Conservation (phyloP, 257 asterid genomes). For the Thymus mandschuricus region DNA sequence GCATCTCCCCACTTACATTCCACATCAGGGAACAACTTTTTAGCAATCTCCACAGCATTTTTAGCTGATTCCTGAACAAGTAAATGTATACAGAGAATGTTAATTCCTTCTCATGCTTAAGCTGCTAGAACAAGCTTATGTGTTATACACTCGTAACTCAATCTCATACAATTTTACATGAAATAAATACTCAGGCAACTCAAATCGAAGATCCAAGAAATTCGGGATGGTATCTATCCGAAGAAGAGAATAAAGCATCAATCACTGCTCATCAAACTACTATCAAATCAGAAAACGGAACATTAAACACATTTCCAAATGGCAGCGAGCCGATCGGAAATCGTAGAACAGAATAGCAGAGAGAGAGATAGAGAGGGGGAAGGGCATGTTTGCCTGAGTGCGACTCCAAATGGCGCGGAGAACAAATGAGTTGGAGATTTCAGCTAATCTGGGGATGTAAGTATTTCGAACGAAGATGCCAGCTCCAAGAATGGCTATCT, state of each 20-base stretch:
- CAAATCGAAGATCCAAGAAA: slow-evolving; percentile 1
- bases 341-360: slow-evolving; percentile 4
- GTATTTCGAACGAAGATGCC: slow-evolving; percentile 77
- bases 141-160: not conserved
- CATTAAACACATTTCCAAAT: not conserved
- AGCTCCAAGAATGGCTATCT: slow-evolving; percentile 84
- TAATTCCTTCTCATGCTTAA: slow-evolving; percentile 4
- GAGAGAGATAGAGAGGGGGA: not conserved
- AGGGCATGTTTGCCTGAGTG: slow-evolving; percentile 46
- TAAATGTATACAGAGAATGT: not conserved
- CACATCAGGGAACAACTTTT: slow-evolving; percentile 68
- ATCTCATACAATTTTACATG: not conserved
- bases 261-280: slow-evolving; percentile 2
- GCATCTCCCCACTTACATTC: slow-evolving; percentile 92
- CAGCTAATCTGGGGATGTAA: slow-evolving; percentile 90
- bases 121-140: slow-evolving; percentile 6
- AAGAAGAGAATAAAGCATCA: not conserved
- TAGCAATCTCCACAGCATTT: slow-evolving; percentile 81
- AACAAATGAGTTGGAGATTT: slow-evolving; percentile 63
- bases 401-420: slow-evolving; percentile 93
- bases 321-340: not conserved
- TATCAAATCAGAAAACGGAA: not conserved
- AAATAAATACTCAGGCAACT: not conserved
- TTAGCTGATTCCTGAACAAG: slow-evolving; percentile 73
- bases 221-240: slow-evolving; percentile 1